Evolutionary conservation across 2,329 filamentous ascomycete genomes (phyloP).

Genomic region (Capronia epimyces): DNA sequence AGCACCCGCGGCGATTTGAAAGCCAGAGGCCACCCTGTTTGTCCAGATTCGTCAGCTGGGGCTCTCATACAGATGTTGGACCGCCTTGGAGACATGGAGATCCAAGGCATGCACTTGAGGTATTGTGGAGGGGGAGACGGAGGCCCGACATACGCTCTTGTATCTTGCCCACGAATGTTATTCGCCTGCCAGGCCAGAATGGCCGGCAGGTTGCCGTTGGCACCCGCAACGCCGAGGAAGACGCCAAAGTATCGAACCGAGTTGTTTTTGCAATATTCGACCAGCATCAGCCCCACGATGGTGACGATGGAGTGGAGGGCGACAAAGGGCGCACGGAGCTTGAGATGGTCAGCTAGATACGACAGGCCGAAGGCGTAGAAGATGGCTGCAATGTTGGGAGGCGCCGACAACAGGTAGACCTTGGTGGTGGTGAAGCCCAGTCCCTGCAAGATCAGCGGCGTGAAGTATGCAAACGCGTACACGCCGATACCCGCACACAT

Average conservation of each 20-base stretch:
- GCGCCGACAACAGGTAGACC: slow-evolving; percentile 31
- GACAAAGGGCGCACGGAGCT: slow-evolving; percentile 30
- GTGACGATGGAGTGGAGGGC: slow-evolving; percentile 29
- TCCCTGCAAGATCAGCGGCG: slow-evolving; percentile 20
- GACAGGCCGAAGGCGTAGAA: slow-evolving; percentile 27
- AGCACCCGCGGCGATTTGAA: slow-evolving; percentile 41
- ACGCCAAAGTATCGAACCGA: slow-evolving; percentile 31
- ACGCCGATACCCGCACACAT: slow-evolving; percentile 21
- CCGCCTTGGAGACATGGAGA: no score
- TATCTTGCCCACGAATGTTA: slow-evolving; percentile 33
- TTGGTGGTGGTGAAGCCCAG: slow-evolving; percentile 32
- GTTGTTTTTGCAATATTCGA: slow-evolving; percentile 28
- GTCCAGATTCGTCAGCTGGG: no score
- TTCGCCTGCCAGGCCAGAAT: slow-evolving; percentile 34
- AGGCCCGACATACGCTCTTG: slow-evolving; percentile 23
- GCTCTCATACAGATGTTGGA: no score
- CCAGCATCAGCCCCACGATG: slow-evolving; percentile 31
- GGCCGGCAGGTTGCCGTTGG: slow-evolving; percentile 32
- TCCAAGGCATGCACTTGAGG: no score
- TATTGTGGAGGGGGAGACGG: no score
- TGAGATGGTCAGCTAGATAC: slow-evolving; percentile 32
- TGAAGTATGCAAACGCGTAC: slow-evolving; percentile 23
- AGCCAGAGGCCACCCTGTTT: slow-evolving; percentile 16
- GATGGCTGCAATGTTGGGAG: slow-evolving; percentile 30
- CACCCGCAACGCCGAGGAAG: slow-evolving; percentile 32